These are phyloP conservation scores for Clonostachys byssicola DNA, from an alignment of 2,329 filamentous ascomycete genomes.

Conservation along the genomic window DNA sequence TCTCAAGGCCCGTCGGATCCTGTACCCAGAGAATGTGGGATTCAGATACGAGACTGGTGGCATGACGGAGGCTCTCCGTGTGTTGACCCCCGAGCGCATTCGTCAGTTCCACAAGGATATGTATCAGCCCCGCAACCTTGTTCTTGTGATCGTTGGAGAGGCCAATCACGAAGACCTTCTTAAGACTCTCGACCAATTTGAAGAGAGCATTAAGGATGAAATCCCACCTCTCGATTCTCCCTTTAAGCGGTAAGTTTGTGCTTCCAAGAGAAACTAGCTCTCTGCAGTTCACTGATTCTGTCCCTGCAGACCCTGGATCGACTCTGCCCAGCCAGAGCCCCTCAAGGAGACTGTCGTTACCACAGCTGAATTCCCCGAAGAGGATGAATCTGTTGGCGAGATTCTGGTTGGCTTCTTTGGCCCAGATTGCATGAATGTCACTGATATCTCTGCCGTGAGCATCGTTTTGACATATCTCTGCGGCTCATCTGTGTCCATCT, in stretches of 20 bases:
- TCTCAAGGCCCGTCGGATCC: constrained; percentile 68
- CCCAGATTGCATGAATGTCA: constrained; percentile 69
- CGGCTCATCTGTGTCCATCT: constrained; percentile 85
- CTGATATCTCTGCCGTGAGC: constrained; percentile 69
- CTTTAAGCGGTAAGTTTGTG: constrained; percentile 57
- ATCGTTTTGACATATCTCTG: constrained; percentile 83
- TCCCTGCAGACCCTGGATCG: constrained; percentile 69
- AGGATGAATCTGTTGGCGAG: constrained; percentile 91
- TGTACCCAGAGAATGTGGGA: constrained; percentile 86
- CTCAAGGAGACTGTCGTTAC: constrained; percentile 71
- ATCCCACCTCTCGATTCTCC: constrained; percentile 71
- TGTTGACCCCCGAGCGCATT: constrained; percentile 84
- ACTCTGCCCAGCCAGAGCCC: constrained; percentile 73
- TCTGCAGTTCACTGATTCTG: neutral
- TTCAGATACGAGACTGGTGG: constrained; percentile 98
- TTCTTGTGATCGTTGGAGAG: constrained; percentile 87
- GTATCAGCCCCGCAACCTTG: constrained; percentile 97
- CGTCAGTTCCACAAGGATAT: constrained; percentile 93
- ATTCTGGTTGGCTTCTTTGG: constrained; percentile 84
- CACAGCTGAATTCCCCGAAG: constrained; percentile 88
- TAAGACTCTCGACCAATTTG: constrained; percentile 79
- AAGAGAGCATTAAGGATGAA: constrained; percentile 77
- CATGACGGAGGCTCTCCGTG: constrained; percentile 86
- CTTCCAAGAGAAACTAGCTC: neutral
- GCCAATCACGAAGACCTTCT: constrained; percentile 79